phyloP scores from a whole-genome alignment of 805 yeast species.

The Hanseniaspora taiwanica region DNA sequence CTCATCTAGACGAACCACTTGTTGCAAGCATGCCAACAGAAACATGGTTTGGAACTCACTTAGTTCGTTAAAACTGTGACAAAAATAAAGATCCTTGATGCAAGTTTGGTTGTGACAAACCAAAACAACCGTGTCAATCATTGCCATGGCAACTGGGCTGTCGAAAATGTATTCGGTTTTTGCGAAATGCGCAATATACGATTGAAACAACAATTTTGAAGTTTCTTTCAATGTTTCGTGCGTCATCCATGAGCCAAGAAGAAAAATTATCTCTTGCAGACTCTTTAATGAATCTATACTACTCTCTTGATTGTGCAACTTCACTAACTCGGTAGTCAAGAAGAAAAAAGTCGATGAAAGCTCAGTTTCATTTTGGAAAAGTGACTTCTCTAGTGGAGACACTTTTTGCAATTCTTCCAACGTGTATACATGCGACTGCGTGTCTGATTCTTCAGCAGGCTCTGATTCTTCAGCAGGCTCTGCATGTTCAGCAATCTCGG shows the following conservation, averaged over 20 bases:
- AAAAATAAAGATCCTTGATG: slow-evolving; percentile 7
- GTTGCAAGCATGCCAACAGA: not conserved
- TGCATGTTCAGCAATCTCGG: no score
- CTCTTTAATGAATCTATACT: no score
- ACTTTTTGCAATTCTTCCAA: no score
- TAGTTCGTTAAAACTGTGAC: not conserved
- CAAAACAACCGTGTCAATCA: slow-evolving; percentile 12
- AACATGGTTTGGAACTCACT: not conserved
- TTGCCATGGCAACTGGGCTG: slow-evolving; percentile 16
- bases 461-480: no score
- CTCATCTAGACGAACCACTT: not conserved
- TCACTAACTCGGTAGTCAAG: not conserved
- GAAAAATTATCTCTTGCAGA: no score
- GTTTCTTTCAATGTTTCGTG: slow-evolving; percentile 11
- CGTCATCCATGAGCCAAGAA: no score
- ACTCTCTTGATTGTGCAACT: no score
- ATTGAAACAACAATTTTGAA: slow-evolving; percentile 13
- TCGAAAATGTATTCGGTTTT: slow-evolving; percentile 18
- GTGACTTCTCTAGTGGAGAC: not conserved
- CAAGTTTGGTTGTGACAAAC: slow-evolving; percentile 3
- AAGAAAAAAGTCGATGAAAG: not conserved
- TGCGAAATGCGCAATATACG: no score
- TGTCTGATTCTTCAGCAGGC: no score
- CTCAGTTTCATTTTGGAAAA: not conserved
- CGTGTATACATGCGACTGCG: no score